phyloP scores from a whole-genome alignment of 2,329 filamentous ascomycete species.

The Neonectria magnoliae region DNA sequence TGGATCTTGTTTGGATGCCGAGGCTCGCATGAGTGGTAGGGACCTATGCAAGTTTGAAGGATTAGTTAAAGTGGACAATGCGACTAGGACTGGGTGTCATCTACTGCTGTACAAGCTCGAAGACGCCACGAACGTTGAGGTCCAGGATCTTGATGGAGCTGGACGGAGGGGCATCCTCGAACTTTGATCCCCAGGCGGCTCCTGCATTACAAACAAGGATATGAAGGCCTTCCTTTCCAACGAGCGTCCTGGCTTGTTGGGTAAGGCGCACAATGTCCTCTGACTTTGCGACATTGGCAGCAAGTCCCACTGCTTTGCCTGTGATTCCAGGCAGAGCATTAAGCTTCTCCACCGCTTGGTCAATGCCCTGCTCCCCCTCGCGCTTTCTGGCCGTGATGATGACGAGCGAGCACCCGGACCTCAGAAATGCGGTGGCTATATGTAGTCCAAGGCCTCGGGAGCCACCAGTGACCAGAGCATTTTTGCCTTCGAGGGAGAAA shows the following conservation, averaged over 20 bases:
- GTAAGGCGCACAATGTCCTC: slow-evolving; percentile 70
- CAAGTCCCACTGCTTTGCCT: slow-evolving; percentile 69
- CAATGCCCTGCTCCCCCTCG: slow-evolving; percentile 62
- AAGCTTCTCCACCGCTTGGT: slow-evolving; percentile 71
- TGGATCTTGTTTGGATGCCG: slow-evolving; percentile 55
- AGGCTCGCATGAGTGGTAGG: slow-evolving; percentile 57
- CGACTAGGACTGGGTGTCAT: not conserved
- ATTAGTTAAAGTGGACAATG: not conserved
- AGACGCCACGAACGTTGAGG: slow-evolving; percentile 76
- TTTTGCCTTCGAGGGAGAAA: slow-evolving; percentile 50
- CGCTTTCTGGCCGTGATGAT: slow-evolving; percentile 80
- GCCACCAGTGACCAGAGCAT: slow-evolving; percentile 60
- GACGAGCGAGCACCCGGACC: slow-evolving; percentile 75
- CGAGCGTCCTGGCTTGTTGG: slow-evolving; percentile 63
- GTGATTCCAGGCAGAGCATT: slow-evolving; percentile 69
- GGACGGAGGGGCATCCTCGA: slow-evolving; percentile 69
- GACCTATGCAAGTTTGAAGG: slow-evolving; percentile 33
- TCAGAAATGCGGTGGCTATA: slow-evolving; percentile 72
- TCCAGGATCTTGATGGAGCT: slow-evolving; percentile 75
- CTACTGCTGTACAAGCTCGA: slow-evolving; percentile 71
- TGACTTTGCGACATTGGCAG: slow-evolving; percentile 71
- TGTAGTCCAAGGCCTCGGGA: slow-evolving; percentile 66
- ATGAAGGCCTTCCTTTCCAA: slow-evolving; percentile 66
- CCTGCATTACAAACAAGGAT: slow-evolving; percentile 79
- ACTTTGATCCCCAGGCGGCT: slow-evolving; percentile 74